These are phyloP conservation scores for Colletotrichum acutatum DNA, from an alignment of 2,329 filamentous ascomycete genomes.

Conservation along the genomic window DNA sequence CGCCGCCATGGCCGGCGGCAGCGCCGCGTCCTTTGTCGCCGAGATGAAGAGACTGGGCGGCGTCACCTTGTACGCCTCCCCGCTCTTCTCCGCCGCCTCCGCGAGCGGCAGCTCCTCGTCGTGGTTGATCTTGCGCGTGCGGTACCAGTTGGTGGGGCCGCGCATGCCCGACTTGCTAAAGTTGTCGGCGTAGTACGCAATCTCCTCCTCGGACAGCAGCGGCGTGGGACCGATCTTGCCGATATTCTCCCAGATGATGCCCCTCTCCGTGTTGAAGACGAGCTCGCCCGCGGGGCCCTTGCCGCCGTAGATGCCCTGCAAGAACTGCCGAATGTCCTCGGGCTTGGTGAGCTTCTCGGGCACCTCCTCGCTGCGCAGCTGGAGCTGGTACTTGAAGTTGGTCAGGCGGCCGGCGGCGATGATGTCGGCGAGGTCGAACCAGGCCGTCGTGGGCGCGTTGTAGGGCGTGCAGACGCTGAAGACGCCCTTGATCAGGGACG, in stretches of 20 bases:
- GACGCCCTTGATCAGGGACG: slow-evolving; percentile 76
- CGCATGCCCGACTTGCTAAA: slow-evolving; percentile 79
- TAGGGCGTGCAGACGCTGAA: slow-evolving; percentile 88
- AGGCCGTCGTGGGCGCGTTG: slow-evolving; percentile 62
- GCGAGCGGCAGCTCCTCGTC: slow-evolving; percentile 76
- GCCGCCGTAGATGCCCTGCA: slow-evolving; percentile 79
- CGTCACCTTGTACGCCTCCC: slow-evolving; percentile 54
- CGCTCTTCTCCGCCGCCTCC: slow-evolving; percentile 55
- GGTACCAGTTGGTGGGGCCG: slow-evolving; percentile 91
- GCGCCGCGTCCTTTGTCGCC: slow-evolving; percentile 75
- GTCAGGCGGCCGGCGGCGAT: slow-evolving; percentile 65
- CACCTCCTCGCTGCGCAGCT: slow-evolving; percentile 76
- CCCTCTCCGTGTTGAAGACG: slow-evolving; percentile 69
- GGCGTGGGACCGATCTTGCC: slow-evolving; percentile 64
- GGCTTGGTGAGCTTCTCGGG: slow-evolving; percentile 67
- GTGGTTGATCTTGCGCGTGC: slow-evolving; percentile 76
- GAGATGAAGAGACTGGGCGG: slow-evolving; percentile 80
- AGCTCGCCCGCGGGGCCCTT: slow-evolving; percentile 63
- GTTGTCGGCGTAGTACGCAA: slow-evolving; percentile 81
- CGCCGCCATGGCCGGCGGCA: slow-evolving; percentile 76
- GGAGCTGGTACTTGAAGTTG: slow-evolving; percentile 86
- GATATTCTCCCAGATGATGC: slow-evolving; percentile 73
- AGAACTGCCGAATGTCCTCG: slow-evolving; percentile 74
- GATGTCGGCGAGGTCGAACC: slow-evolving; percentile 67
- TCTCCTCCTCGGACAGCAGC: slow-evolving; percentile 74